phyloP scores from a whole-genome alignment of 2,329 filamentous ascomycete genomes.

The Stemphylium beticola region DNA sequence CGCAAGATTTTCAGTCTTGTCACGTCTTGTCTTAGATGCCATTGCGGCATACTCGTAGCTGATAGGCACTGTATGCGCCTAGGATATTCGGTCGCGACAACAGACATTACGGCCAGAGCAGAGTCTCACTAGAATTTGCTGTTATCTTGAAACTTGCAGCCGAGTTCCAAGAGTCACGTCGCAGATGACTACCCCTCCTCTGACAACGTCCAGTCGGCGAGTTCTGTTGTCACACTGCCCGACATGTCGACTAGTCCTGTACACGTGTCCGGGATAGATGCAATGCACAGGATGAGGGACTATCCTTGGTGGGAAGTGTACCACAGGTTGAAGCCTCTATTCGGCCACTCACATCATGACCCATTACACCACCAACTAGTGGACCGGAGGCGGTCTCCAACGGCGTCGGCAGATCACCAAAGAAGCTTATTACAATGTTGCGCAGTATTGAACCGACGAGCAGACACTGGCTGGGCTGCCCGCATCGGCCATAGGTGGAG shows the following conservation, averaged over 20 bases:
- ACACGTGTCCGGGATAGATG: slow-evolving; percentile 6
- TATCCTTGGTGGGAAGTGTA: neutral
- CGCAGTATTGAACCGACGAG: neutral
- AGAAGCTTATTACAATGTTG: slow-evolving; percentile 12
- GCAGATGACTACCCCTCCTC: neutral
- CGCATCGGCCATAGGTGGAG: neutral
- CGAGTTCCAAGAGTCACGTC: no score
- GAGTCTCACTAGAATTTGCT: no score
- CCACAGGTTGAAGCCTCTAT: neutral
- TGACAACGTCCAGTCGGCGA: neutral
- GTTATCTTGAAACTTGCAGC: no score
- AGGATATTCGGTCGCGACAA: no score
- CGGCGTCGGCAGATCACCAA: neutral
- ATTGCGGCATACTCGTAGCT: no score
- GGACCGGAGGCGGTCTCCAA: slow-evolving; percentile 14
- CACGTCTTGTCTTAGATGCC: no score
- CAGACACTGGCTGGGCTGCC: neutral
- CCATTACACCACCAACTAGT: slow-evolving; percentile 34
- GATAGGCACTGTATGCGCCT: no score
- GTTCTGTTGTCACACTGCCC: neutral
- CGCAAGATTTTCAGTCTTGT: no score
- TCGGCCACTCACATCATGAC: slow-evolving; percentile 30
- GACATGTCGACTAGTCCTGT: slow-evolving; percentile 8
- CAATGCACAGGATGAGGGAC: neutral
- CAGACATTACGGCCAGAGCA: no score